These are phyloP conservation scores for Sicyos baderoa DNA, from an alignment of 306 rosid genomes.

Conservation along the genomic window DNA sequence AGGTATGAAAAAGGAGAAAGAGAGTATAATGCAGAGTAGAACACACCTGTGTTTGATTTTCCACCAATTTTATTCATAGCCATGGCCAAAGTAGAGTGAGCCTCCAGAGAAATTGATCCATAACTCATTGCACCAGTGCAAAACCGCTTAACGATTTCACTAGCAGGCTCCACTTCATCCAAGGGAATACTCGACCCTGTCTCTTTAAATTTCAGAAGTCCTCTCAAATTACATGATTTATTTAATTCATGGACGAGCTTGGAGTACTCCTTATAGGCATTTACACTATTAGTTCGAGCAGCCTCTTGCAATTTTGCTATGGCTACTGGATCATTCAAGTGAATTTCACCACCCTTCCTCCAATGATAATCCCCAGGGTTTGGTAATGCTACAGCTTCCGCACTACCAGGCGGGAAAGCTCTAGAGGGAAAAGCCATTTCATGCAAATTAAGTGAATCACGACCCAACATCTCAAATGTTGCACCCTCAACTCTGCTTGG, in stretches of 20 bases:
- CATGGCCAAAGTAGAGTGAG: conserved; percentile 77
- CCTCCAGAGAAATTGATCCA: conserved; percentile 96
- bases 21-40: not conserved
- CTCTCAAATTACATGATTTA: conserved; percentile 89
- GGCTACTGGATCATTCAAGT: conserved; percentile 90
- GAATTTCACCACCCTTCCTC: conserved; percentile 98
- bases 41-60: conserved; percentile 89
- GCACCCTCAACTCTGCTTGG: conserved; percentile 99
- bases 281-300: conserved; percentile 76
- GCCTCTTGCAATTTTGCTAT: conserved; percentile 97
- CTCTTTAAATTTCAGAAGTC: conserved; percentile 74
- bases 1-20: not conserved
- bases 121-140: conserved; percentile 99
- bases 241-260: conserved; percentile 76
- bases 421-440: conserved; percentile 85
- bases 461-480: conserved; percentile 85
- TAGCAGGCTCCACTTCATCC: conserved; percentile 89
- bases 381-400: conserved; percentile 86
- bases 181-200: conserved; percentile 45
- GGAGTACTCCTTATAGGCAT: conserved; percentile 81
- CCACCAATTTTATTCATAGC: conserved; percentile 97
- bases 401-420: conserved; percentile 72
- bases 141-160: conserved; percentile 87
- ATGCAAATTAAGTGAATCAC: conserved; percentile 67
- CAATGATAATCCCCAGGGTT: conserved; percentile 99